Evolutionary conservation across 352 stramenopile species (phyloP).

Genomic region (Phytophthora idaei): DNA sequence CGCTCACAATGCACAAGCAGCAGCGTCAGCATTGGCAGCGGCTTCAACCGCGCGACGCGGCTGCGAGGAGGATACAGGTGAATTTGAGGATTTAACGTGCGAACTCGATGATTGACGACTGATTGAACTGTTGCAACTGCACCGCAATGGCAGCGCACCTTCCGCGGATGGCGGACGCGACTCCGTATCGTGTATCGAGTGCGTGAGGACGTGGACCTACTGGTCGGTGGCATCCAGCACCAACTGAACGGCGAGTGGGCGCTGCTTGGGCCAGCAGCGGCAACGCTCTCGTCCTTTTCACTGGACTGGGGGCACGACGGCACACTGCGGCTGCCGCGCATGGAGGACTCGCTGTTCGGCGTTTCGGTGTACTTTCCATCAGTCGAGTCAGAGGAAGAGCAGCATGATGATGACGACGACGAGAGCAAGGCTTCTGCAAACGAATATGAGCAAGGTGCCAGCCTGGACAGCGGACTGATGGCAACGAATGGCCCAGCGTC

Average conservation of each 20-base stretch:
- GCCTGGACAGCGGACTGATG: conserved; percentile 3
- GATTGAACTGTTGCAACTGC: conserved; percentile 8
- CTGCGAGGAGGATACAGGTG: conserved; percentile 32
- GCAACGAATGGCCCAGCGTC: conserved; percentile 6
- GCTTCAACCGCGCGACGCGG: conserved; percentile 27
- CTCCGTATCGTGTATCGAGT: conserved; percentile 54
- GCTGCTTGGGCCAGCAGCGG: conserved; percentile 25
- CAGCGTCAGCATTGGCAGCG: neutral
- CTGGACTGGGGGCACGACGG: conserved; percentile 33
- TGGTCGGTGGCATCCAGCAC: conserved; percentile 46
- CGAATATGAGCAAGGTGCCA: conserved; percentile 9
- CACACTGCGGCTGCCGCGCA: conserved; percentile 49
- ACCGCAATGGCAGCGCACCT: conserved; percentile 38
- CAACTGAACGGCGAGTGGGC: conserved; percentile 42
- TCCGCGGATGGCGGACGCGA: conserved; percentile 63
- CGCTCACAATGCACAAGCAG: conserved; percentile 19
- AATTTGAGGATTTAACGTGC: conserved; percentile 13
- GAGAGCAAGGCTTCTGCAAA: conserved; percentile 1
- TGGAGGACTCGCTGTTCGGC: conserved; percentile 49
- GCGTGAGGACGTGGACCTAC: conserved; percentile 44
- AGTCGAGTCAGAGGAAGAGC: conserved; percentile 8
- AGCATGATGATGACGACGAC: neutral
- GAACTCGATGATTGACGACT: neutral
- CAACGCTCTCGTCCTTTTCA: conserved; percentile 13
- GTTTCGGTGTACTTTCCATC: conserved; percentile 36